phyloP scores from a whole-genome alignment of 2,329 filamentous ascomycete genomes.

The Apiospora pterosperma region DNA sequence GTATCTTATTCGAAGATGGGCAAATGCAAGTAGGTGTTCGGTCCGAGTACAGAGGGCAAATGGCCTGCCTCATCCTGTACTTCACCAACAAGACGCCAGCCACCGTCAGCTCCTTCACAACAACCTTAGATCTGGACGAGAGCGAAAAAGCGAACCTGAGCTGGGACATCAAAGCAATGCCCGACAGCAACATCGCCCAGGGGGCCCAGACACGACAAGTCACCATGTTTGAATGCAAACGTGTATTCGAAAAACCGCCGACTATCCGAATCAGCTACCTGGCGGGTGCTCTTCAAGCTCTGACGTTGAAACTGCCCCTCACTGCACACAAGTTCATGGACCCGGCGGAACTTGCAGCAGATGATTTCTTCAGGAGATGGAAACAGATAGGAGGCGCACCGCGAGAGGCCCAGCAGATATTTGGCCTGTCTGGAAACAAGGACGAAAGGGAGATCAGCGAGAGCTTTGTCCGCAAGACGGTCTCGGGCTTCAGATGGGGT shows the following conservation, averaged over 20 bases:
- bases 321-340: slow-evolving; percentile 97
- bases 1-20: slow-evolving; percentile 89
- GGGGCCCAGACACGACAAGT: slow-evolving; percentile 86
- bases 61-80: slow-evolving; percentile 93
- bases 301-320: slow-evolving; percentile 88
- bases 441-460: slow-evolving; percentile 65
- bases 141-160: slow-evolving; percentile 65
- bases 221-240: slow-evolving; percentile 86
- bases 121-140: slow-evolving; percentile 79
- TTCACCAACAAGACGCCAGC: slow-evolving; percentile 92
- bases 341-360: slow-evolving; percentile 75
- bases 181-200: slow-evolving; percentile 74
- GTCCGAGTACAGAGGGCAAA: slow-evolving; percentile 91
- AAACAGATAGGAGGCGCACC: slow-evolving; percentile 92
- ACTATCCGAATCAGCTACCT: slow-evolving; percentile 94
- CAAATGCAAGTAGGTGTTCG: slow-evolving; percentile 91
- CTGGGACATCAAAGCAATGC: slow-evolving; percentile 83
- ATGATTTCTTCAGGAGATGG: slow-evolving; percentile 99
- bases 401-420: slow-evolving; percentile 84
- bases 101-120: slow-evolving; percentile 86
- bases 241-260: slow-evolving; percentile 76
- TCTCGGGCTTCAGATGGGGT: slow-evolving; percentile 88
- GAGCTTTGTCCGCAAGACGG: slow-evolving; percentile 65
- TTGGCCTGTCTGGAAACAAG: slow-evolving; percentile 58
- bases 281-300: slow-evolving; percentile 85